Conservation (phyloP, 371 early-diverging fungal genomes). For the Mortierella sp. region DNA sequence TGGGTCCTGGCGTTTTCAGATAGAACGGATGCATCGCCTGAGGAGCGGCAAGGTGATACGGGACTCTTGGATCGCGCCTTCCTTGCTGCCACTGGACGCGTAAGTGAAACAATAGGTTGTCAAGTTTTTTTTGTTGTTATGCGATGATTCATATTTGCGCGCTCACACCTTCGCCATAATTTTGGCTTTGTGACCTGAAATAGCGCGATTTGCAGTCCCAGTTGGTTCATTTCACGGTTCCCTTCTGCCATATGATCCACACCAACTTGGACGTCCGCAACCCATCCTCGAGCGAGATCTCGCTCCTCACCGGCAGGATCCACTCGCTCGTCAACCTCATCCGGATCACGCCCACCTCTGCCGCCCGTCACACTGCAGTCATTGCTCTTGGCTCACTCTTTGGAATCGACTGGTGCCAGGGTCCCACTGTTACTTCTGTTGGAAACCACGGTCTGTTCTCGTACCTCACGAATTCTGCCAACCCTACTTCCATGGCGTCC, state of each 20-base stretch:
- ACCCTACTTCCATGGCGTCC: slow-evolving; percentile 39
- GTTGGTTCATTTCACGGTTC: slow-evolving; percentile 51
- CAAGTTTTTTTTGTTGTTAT: neutral
- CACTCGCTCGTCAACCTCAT: slow-evolving; percentile 57
- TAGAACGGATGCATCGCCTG: slow-evolving; percentile 27
- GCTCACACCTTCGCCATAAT: neutral
- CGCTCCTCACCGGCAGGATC: slow-evolving; percentile 45
- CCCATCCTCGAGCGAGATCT: slow-evolving; percentile 48
- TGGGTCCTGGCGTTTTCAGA: slow-evolving; percentile 53
- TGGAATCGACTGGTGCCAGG: slow-evolving; percentile 50
- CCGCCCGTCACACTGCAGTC: slow-evolving; percentile 53
- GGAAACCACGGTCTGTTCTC: slow-evolving; percentile 54
- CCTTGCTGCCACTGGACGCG: slow-evolving; percentile 36
- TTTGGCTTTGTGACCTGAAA: neutral
- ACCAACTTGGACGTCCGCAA: slow-evolving; percentile 49
- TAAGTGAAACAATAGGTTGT: slow-evolving; percentile 3
- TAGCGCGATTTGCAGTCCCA: slow-evolving; percentile 53
- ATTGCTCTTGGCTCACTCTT: slow-evolving; percentile 45
- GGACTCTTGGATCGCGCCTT: slow-evolving; percentile 31
- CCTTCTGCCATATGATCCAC: slow-evolving; percentile 54
- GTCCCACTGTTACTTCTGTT: slow-evolving; percentile 33
- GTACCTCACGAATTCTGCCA: slow-evolving; percentile 53
- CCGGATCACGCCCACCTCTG: slow-evolving; percentile 51
- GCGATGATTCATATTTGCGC: neutral
- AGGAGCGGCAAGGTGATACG: slow-evolving; percentile 39